Base-by-base conservation (phyloP, 148 eudicot species). In the Vaccinium myrtillus region DNA sequence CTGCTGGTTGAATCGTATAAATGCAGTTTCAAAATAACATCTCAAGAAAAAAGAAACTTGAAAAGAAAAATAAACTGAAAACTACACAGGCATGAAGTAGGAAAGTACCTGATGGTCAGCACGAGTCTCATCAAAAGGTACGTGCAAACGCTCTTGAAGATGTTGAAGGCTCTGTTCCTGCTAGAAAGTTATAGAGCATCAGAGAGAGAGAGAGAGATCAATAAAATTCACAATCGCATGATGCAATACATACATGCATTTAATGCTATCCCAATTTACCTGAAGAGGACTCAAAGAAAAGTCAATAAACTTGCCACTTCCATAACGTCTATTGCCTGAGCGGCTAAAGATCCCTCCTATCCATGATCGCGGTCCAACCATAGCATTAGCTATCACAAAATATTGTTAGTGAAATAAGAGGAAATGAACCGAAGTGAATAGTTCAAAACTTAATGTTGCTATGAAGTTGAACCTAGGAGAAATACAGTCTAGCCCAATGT, bases 331-430 rank as follows among this genome's bases (percentile, higher is more conserved):
- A 88, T 90, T 87, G 88, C 90, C 91, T 61, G 94, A 65, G 81
- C 95, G 93, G 89, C 83, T 89, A 63, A 97, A 91, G 80, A 97
- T 86, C 89, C 95, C 97, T 79, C 93, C 94, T 86, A 97, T 87
- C 98, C 98, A 97, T 90, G 99, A 84, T 87, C 95, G 92, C 85
- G 98, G 84, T 89, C 96, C 99, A 91, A 95, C 94, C 98, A 97
- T 95, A 91, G 98, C 98, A 92, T 84, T 93, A 90, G 91, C 99
- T 97, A 87, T 70, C 93, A 84, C 86, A 88, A 89, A 39, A 85
- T 75, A 16, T 74, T 79, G 87, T 85, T 48, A 76, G 83, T 87
- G 14, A 63, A 71, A 50, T 46, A 48, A 14, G 14, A 90, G 61
- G 58, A 65, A n/a, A 10, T 78, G 51, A 43, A 30, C 74, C 32